phyloP scores from a whole-genome alignment of 1,139 yeast species.

The Kazachstania sp. region DNA sequence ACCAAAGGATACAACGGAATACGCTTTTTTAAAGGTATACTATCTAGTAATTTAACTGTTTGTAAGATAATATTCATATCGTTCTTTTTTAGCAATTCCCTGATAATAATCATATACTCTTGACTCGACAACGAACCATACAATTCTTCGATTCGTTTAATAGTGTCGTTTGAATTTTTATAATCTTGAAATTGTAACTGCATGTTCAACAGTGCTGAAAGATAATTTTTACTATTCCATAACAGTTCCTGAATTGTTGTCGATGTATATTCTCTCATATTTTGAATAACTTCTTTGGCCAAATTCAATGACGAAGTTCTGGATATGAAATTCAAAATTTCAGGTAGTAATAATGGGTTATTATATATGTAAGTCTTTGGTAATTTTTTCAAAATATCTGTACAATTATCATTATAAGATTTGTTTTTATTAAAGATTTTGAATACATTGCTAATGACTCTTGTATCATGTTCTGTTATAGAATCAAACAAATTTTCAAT shows the following conservation, averaged over 20 bases:
- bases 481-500: constrained; percentile 16
- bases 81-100: constrained; percentile 15
- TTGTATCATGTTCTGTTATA: constrained; percentile 21
- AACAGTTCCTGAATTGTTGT: constrained; percentile 23
- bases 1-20: constrained; percentile 15
- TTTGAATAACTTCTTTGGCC: constrained; percentile 29
- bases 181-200: constrained; percentile 36
- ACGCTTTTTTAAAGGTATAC: constrained; percentile 12
- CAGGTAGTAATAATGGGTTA: constrained; percentile 33
- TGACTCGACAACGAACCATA: constrained; percentile 16
- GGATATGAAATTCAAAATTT: constrained; percentile 31
- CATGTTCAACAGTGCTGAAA: constrained; percentile 35
- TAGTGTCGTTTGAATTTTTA: constrained; percentile 35
- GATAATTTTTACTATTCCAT: constrained; percentile 16
- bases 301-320: constrained; percentile 25
- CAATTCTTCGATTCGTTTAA: constrained; percentile 27
- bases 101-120: constrained; percentile 17
- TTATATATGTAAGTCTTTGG: constrained; percentile 33
- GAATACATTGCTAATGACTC: constrained; percentile 29
- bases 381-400: constrained; percentile 28
- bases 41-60: constrained; percentile 17
- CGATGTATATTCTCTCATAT: constrained; percentile 16
- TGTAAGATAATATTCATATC: constrained; percentile 13
- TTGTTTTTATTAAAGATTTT: constrained; percentile 30
- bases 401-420: constrained; percentile 28